Base-by-base conservation (phyloP, 768 basidiomycete species). In the Pulveroboletus sp. region DNA sequence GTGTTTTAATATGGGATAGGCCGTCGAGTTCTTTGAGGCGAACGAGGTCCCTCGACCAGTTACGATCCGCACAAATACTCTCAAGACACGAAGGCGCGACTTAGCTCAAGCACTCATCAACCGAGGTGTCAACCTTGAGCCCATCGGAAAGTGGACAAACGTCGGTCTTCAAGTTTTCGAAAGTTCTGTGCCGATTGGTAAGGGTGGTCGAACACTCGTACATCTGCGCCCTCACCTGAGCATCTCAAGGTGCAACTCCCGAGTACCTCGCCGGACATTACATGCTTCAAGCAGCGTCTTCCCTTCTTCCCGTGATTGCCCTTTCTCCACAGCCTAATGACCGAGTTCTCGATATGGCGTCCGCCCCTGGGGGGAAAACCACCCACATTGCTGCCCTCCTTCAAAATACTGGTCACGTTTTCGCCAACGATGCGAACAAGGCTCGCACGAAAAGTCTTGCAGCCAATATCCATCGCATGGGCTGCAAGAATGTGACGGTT, bases 201-300 rank as follows among this genome's bases (percentile, higher is more conserved):
- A 43, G 63, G 53, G n/a, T 17, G 38, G 19, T 45, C 29, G 24
- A n/a, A 20, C 17, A n/a, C 6, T 23, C 16, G 27, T 27, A 17
- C n/a, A 38, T 43, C 27, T 19, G 31, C 42, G 7, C 48, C n/a
- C 34, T 43, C 37, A 43, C 22, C 12, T 10, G 35, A 24, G 19
- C 13, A 13, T 45, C 35, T 27, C 29, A 57, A 85, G 85, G 89
- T 66, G 96, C 96, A 6, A 98, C 96, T 2, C 96, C 96, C 11
- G 96, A 99, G 72, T 99, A 99, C 70, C 82, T 99, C 32, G 93
- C 96, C 0, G 96, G 96, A 3, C 94, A 99, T 66, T 99, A 99
- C 71, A 98, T 99, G 91, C 87, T 98, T 22, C 96, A 99, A 75
- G 92, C 96, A 6, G 96, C 96, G 11, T 95, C 93, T 6, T 98